Evolutionary conservation across 2,329 filamentous ascomycete genomes (phyloP), one percentile per base, ranked within the genome.

Genomic region (Escovopsis sp.): DNA sequence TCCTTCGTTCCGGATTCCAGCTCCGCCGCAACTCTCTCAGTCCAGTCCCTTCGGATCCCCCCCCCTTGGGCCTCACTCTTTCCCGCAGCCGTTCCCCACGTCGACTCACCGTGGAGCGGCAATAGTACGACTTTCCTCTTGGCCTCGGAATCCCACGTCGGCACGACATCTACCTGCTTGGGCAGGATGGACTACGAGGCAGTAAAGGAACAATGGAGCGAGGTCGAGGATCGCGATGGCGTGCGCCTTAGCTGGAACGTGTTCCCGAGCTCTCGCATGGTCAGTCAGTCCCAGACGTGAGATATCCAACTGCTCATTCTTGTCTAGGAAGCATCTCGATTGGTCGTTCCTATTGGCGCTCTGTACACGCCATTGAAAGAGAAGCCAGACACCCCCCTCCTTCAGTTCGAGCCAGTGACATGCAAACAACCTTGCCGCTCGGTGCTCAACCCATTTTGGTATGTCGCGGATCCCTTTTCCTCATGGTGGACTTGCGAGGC

Each of bases 191-290:
- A 94, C 61, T 94, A 86, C 71, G 88, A 95, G 63, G 74, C 79
- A 52, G 68, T 94, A 52, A 95, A 95, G 68, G 88, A 95, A 65
- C 83, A 89, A 68, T 95, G 88, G 88, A 86, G 81, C 57, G 87
- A 95, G 62, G 81, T 94, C 45, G 91, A 98, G 69, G 91, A 98
- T 58, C 80, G 85, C 53, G 91, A 98, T 77, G 91, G 91, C 47
- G 78, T 96, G 57, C 81, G 91, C 48, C 73, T 98, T 51, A 95
- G 89, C 66, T 98, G 91, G 91, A 98, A 98, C 61, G 93, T 93
- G 47, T 94, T 98, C 57, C 91, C 91, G 39, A 95, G 88, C 69
- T 89, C 89, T 57, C 86, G 91, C 61, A 95, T 98, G 87, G 88
- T 86, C 54, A 53, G 74, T 66, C 9, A 16, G 30, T 3, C 8